phyloP scores from a whole-genome alignment of 306 rosid species.

The Sicyos edulis region DNA sequence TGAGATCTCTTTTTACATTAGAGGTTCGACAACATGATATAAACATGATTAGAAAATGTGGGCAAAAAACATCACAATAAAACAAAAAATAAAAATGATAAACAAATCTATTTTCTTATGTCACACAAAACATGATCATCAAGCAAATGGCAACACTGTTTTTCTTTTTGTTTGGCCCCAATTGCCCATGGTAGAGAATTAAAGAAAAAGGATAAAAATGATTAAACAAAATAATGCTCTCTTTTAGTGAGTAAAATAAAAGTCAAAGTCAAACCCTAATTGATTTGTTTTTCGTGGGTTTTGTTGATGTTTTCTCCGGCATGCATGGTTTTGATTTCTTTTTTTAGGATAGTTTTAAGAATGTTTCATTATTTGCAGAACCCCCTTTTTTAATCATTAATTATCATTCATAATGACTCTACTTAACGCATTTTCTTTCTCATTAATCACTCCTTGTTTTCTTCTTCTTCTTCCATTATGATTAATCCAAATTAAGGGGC shows the following conservation, averaged over 20 bases:
- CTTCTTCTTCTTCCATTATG: not conserved
- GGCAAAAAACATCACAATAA: conserved; percentile 1
- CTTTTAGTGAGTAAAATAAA: not conserved
- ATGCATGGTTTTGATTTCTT: conserved; percentile 13
- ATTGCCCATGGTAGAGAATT: not conserved
- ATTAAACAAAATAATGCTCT: not conserved
- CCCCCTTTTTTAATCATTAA: conserved; percentile 12
- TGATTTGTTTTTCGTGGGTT: not conserved
- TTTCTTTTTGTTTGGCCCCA: not conserved
- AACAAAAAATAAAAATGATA: not conserved
- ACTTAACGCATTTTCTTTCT: not conserved
- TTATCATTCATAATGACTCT: conserved; percentile 15
- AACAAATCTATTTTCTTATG: not conserved
- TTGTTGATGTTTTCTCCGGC: conserved; percentile 11
- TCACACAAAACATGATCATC: conserved; percentile 16
- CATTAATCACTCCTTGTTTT: conserved; percentile 12
- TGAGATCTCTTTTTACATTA: not conserved
- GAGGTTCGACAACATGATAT: not conserved
- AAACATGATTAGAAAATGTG: conserved; percentile 15
- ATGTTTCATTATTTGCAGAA: not conserved
- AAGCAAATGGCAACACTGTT: conserved; percentile 2
- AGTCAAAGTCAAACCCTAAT: conserved; percentile 18
- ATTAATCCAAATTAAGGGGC: conserved; percentile 9
- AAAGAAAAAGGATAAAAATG: not conserved
- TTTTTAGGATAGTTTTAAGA: not conserved